phyloP scores from a whole-genome alignment of 176 grass and related monocot genomes.

The Ensete ventricosum region DNA sequence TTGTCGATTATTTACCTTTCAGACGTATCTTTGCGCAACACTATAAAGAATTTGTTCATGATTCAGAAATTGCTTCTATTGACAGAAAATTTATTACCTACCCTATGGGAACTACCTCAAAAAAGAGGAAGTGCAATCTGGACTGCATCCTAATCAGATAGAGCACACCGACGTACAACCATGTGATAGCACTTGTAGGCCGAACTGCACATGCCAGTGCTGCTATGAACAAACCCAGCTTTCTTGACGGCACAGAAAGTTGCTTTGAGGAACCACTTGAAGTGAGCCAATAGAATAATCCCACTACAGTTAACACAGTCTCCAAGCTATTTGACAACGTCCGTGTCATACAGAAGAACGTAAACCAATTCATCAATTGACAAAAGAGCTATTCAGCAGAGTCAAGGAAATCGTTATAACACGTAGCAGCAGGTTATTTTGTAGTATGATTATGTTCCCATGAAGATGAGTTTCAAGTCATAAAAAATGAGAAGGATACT shows the following conservation, averaged over 20 bases:
- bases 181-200: slow-evolving; percentile 86
- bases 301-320: slow-evolving; percentile 64
- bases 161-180: slow-evolving; percentile 73
- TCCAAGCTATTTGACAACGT: slow-evolving; percentile 92
- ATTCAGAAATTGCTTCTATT: neutral
- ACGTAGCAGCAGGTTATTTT: neutral
- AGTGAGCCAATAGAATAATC: slow-evolving; percentile 74
- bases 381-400: slow-evolving; percentile 47
- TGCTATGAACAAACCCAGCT: slow-evolving; percentile 58
- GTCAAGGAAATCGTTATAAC: slow-evolving; percentile 35
- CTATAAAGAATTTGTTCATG: neutral
- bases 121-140: slow-evolving; percentile 42
- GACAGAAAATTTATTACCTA: slow-evolving; percentile 38
- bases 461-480: neutral
- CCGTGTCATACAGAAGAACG: slow-evolving; percentile 75
- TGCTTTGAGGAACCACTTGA: slow-evolving; percentile 36
- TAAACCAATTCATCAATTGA: slow-evolving; percentile 88
- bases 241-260: slow-evolving; percentile 44
- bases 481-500: slow-evolving; percentile 48
- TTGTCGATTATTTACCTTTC: no score
- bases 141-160: slow-evolving; percentile 64
- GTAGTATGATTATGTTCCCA: neutral
- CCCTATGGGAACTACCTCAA: slow-evolving; percentile 69
- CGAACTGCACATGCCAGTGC: slow-evolving; percentile 78
- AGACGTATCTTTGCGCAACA: neutral